Evolutionary conservation across 306 rosid species (phyloP).

Genomic region (Rosa persica): DNA sequence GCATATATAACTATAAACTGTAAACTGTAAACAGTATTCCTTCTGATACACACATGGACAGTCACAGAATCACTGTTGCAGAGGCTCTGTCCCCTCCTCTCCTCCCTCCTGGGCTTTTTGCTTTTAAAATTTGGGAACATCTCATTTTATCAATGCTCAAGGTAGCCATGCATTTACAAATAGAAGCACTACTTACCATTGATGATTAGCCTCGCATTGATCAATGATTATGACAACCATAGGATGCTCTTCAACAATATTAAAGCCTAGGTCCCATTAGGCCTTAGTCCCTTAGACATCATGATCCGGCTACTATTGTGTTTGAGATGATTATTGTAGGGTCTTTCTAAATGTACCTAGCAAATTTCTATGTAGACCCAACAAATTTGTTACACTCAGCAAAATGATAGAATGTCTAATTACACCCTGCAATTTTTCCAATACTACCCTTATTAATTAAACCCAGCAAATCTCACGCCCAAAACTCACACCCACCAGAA

Average conservation of each 20-base stretch:
- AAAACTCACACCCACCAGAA: no score
- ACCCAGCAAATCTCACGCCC: no score
- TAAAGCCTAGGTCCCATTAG: background rate
- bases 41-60: background rate
- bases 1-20: constrained; percentile 5
- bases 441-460: no score
- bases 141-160: background rate
- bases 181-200: background rate
- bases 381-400: no score
- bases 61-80: background rate
- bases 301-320: background rate
- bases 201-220: background rate
- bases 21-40: constrained; percentile 13
- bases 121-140: no score
- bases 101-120: no score
- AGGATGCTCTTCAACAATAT: constrained; percentile 1
- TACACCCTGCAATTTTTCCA: no score
- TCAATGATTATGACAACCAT: background rate
- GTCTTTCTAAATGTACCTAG: no score
- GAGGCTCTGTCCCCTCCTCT: background rate
- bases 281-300: background rate
- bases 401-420: no score
- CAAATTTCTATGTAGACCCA: no score
- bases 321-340: background rate
- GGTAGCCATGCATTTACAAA: background rate